phyloP scores from a whole-genome alignment of 1,284 basidiomycete genomes.

The Sporisorium scitamineum region DNA sequence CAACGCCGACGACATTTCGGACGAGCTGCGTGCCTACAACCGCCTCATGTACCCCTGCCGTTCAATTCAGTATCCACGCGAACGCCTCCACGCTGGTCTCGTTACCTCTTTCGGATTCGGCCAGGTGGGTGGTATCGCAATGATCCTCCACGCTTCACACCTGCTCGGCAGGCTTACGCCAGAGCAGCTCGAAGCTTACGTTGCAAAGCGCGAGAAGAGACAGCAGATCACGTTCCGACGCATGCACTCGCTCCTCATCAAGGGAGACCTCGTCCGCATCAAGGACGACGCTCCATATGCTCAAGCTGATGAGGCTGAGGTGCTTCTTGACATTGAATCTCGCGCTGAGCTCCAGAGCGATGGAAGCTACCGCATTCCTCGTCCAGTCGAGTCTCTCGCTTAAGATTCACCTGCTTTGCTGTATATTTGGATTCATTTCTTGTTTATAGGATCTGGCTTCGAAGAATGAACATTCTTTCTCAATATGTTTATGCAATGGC shows the following conservation, averaged over 20 bases:
- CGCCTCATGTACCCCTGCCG: slow-evolving; percentile 97
- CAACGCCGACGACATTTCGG: slow-evolving; percentile 81
- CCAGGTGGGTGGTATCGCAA: slow-evolving; percentile 87
- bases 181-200: slow-evolving; percentile 81
- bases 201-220: slow-evolving; percentile 52
- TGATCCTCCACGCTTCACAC: slow-evolving; percentile 90
- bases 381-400: not conserved
- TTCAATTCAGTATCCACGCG: slow-evolving; percentile 74
- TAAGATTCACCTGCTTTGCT: too few relatives aligned
- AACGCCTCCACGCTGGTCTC: slow-evolving; percentile 58
- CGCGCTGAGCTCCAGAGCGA: slow-evolving; percentile 70
- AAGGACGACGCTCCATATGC: slow-evolving; percentile 92
- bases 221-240: slow-evolving; percentile 58
- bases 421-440: too few relatives aligned
- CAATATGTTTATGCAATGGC: too few relatives aligned
- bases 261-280: slow-evolving; percentile 78
- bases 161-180: slow-evolving; percentile 85
- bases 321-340: slow-evolving; percentile 91
- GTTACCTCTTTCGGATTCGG: slow-evolving; percentile 98
- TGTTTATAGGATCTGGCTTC: too few relatives aligned
- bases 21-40: slow-evolving; percentile 87
- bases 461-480: too few relatives aligned
- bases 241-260: slow-evolving; percentile 61
- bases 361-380: slow-evolving; percentile 18
- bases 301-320: slow-evolving; percentile 83